Evolutionary conservation across 2,329 filamentous ascomycete genomes (phyloP).

Genomic region (Lasiodiplodia citricola): DNA sequence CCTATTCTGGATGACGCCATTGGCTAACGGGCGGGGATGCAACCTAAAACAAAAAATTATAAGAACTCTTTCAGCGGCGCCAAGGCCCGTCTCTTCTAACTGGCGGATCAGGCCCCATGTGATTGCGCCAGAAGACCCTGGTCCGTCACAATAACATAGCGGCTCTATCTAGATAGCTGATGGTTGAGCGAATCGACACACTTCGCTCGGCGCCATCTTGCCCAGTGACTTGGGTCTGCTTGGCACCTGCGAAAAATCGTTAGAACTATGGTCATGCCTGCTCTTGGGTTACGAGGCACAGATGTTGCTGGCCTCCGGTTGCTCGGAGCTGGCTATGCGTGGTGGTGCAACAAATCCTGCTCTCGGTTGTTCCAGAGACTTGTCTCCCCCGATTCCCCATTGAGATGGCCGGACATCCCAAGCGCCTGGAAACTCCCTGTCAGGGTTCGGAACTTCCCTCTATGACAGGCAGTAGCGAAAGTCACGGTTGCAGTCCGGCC

Average conservation of each 20-base stretch:
- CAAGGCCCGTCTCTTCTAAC: not conserved
- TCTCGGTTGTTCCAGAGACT: not conserved
- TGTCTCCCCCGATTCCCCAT: not conserved
- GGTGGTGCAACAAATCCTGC: not conserved
- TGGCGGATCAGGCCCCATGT: not conserved
- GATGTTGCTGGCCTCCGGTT: not conserved
- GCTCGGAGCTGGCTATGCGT: not conserved
- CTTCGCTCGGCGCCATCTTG: not conserved
- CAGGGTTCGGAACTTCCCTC: not conserved
- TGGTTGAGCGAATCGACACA: not conserved
- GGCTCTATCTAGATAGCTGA: not conserved
- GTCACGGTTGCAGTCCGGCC: not conserved
- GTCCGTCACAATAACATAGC: conserved; percentile 13
- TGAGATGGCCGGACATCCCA: not conserved
- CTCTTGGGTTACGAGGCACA: not conserved
- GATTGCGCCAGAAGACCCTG: conserved; percentile 5
- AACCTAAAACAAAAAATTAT: not conserved
- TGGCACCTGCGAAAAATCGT: conserved; percentile 14
- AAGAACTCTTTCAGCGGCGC: not conserved
- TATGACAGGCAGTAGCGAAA: conserved; percentile 13
- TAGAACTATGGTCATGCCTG: not conserved
- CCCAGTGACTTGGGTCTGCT: conserved; percentile 5
- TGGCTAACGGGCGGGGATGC: conserved; percentile 22
- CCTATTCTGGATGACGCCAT: conserved; percentile 24
- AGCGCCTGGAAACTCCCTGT: not conserved